Conservation (phyloP, 2,329 filamentous ascomycete genomes). For the Calonectria pteridis region DNA sequence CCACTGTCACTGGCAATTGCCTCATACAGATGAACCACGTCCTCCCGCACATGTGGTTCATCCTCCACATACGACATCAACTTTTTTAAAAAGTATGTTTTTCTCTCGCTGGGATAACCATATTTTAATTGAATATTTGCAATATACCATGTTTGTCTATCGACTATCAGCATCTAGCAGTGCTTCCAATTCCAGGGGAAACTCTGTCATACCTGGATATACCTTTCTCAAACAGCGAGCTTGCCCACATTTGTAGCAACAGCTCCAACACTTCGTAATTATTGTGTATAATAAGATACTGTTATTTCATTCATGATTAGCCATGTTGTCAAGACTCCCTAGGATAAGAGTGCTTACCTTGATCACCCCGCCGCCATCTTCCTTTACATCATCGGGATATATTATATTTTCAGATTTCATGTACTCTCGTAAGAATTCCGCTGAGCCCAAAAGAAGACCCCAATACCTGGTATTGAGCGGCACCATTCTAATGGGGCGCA, state of each 20-base stretch:
- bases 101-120: not conserved
- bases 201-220: not conserved
- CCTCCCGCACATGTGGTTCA: not conserved
- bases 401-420: not conserved
- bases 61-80: not conserved
- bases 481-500: not conserved
- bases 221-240: not conserved
- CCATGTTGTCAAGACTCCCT: accelerated
- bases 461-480: accelerated
- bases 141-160: not conserved
- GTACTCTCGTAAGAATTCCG: not conserved
- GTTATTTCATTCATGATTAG: not conserved
- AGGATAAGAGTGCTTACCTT: not conserved
- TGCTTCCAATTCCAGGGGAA: no score
- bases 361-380: not conserved
- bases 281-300: accelerated
- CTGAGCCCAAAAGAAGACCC: not conserved
- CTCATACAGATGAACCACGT: no score
- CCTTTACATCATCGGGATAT: not conserved
- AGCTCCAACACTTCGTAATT: not conserved
- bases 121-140: not conserved
- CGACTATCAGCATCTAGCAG: not conserved
- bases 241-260: not conserved
- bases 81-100: not conserved
- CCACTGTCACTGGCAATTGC: not conserved